phyloP scores from a whole-genome alignment of 495 filamentous ascomycete species.

The Podospora bellae-mahoneyi region DNA sequence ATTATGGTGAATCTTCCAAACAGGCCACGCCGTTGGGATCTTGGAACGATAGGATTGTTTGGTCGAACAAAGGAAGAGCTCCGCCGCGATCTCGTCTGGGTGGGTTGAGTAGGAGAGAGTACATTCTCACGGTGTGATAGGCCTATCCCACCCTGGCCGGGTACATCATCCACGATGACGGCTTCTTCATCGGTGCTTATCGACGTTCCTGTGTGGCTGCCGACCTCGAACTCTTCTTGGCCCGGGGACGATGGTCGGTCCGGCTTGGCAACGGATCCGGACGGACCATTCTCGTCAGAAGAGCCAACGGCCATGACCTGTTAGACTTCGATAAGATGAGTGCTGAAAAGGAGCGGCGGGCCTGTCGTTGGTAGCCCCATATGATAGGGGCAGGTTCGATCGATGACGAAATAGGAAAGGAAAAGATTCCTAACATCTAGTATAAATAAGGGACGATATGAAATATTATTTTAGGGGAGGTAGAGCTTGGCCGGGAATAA shows the following conservation, averaged over 20 bases:
- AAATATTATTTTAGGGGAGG: background rate
- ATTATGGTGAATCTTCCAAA: constrained; percentile 69
- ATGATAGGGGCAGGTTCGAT: background rate
- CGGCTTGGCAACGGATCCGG: background rate
- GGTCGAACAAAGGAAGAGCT: constrained; percentile 38
- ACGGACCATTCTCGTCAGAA: background rate
- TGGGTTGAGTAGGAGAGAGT: background rate
- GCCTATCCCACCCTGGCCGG: background rate
- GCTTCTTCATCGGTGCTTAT: constrained; percentile 2
- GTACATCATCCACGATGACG: background rate
- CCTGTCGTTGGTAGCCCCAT: background rate
- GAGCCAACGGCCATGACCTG: background rate
- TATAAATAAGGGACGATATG: background rate
- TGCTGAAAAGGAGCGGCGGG: background rate
- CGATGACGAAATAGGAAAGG: background rate
- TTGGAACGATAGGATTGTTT: constrained; percentile 54
- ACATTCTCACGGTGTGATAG: background rate
- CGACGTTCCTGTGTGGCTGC: background rate
- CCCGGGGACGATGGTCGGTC: background rate
- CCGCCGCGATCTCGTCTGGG: background rate
- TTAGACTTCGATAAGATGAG: background rate
- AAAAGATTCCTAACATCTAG: background rate
- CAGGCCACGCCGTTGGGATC: constrained; percentile 67
- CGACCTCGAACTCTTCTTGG: background rate
- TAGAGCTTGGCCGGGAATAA: background rate